These are phyloP conservation scores for Penicillium lividum DNA, from an alignment of 495 filamentous ascomycete genomes.

Conservation along the genomic window DNA sequence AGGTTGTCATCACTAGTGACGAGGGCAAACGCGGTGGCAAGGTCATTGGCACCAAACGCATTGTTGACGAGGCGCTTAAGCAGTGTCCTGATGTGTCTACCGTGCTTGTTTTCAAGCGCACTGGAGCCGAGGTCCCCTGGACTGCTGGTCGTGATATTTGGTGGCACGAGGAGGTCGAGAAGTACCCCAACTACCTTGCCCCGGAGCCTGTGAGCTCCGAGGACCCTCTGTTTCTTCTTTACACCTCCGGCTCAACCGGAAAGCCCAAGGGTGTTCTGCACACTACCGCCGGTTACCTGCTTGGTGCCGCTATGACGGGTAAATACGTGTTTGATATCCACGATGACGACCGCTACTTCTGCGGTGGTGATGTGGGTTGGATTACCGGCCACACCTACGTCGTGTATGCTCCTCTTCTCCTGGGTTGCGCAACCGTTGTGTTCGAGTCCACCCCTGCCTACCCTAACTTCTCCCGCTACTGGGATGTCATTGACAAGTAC, in stretches of 20 bases:
- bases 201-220: conserved; percentile 88
- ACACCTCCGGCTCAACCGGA: conserved; percentile 96
- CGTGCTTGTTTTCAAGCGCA: conserved; percentile 91
- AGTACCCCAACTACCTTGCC: conserved; percentile 87
- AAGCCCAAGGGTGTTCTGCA: conserved; percentile 99
- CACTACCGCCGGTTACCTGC: conserved; percentile 90
- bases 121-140: conserved; percentile 89
- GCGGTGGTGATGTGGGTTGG: conserved; percentile 98
- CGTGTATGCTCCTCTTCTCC: conserved; percentile 90
- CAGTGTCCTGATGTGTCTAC: conserved; percentile 89
- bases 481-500: conserved; percentile 96
- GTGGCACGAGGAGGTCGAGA: conserved; percentile 98
- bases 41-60: conserved; percentile 97
- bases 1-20: conserved; percentile 93
- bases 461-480: conserved; percentile 97
- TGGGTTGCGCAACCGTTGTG: conserved; percentile 94
- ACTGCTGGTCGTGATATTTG: conserved; percentile 86
- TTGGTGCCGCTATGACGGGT: conserved; percentile 89
- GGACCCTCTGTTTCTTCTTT: conserved; percentile 95
- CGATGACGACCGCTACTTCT: conserved; percentile 90
- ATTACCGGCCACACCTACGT: conserved; percentile 99
- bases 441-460: conserved; percentile 98
- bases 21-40: conserved; percentile 98
- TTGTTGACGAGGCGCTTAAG: conserved; percentile 97
- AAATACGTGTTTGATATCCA: conserved; percentile 99